Conservation (phyloP, 2,329 filamentous ascomycete species). For the Sporothrix sp. region DNA sequence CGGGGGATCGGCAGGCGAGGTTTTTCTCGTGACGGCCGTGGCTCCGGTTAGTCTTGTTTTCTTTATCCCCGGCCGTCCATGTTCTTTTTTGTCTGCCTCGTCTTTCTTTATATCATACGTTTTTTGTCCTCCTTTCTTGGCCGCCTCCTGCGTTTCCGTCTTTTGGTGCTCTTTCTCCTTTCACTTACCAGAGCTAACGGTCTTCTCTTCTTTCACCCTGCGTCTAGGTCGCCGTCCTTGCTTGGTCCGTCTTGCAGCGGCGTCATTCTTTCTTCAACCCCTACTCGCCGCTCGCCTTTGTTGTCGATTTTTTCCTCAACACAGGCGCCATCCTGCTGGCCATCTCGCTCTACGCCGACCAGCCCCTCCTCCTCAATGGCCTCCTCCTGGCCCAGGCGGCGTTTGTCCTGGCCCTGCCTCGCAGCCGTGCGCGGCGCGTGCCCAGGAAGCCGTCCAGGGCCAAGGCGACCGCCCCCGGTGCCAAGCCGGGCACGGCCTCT, state of each 20-base stretch:
- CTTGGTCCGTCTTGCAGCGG: constrained; percentile 84
- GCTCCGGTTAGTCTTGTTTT: constrained; percentile 58
- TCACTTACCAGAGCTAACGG: neutral
- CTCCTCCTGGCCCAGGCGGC: constrained; percentile 64
- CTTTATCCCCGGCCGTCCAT: too few species aligned
- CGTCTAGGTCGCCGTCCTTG: constrained; percentile 63
- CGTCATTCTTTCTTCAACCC: constrained; percentile 75
- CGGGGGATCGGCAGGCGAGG: constrained; percentile 73
- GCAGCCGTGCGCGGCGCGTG: constrained; percentile 21
- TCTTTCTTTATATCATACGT: neutral
- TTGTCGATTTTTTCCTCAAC: constrained; percentile 82
- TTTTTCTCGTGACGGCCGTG: constrained; percentile 76
- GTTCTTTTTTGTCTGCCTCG: constrained; percentile 1
- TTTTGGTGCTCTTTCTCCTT: neutral
- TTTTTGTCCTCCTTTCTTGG: neutral
- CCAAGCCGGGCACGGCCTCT: constrained; percentile 2
- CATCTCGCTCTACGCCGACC: constrained; percentile 71
- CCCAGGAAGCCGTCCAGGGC: constrained; percentile 38
- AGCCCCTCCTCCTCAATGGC: constrained; percentile 62
- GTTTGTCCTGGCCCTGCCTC: constrained; percentile 47
- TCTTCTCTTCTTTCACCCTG: neutral
- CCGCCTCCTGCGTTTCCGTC: neutral
- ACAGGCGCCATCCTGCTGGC: constrained; percentile 73
- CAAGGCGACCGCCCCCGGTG: neutral
- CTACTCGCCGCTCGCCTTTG: constrained; percentile 56